Evolutionary conservation across 2,329 filamentous ascomycete species (phyloP), one percentile per base, ranked within the genome.

Genomic region (Chaetomiaceae sp.): DNA sequence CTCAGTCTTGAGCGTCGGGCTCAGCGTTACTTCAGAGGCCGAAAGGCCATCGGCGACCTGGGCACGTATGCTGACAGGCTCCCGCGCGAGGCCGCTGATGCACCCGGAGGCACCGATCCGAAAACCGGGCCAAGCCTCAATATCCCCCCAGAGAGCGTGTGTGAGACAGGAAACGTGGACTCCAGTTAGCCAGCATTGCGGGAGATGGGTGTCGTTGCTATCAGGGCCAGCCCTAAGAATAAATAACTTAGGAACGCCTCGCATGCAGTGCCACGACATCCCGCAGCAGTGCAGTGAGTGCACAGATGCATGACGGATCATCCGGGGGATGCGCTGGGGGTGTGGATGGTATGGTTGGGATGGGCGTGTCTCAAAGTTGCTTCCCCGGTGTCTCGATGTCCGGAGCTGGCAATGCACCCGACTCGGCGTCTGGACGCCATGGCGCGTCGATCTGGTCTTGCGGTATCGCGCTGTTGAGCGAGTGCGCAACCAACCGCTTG

Each of bases 221-320:
- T 55, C 59, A 42, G 43, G 42, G 39, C 47, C 39, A 51, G 39
- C 54, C 59, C 62, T 58, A 62, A 62, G 55, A 62, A 63, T 63
- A n/a, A n/a, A n/a, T n/a, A n/a, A n/a, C n/a, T n/a, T n/a, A 63
- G 62, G 55, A 57, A 42, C 38, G 43, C 53, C 53, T 57, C 51
- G 53, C 58, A 60, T 54, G 61, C 58, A 62, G 61, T 64, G 62
- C 62, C 62, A 64, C 62, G 62, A 61, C 57, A 57, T 34, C 55
- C 51, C 51, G 47, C 59, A 57, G 53, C 49, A 52, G 25, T 43
- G 38, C 31, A 49, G 53, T 29, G n/a, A 48, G 47, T 37, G 52
- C 44, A 54, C 48, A 54, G 53, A 51, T 57, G 55, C 56, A 59
- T 56, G 52, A 49, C 43, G 54, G 56, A 57, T 62, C 52, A 53